phyloP scores from a whole-genome alignment of 352 stramenopile genomes.

The Phytophthora constricta region DNA sequence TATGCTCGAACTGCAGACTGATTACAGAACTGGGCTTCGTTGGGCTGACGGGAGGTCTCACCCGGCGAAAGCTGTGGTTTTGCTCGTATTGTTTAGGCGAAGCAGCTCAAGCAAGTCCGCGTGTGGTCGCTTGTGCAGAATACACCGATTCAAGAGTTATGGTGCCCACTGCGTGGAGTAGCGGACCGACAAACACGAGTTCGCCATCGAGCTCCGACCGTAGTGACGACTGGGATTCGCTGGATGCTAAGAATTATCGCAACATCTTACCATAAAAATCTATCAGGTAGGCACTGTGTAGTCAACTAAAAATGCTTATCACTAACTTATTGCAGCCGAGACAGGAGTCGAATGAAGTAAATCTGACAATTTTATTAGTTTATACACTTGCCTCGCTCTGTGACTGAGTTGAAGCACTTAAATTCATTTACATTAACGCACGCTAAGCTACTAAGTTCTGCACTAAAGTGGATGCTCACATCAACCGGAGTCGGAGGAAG shows the following conservation, averaged over 20 bases:
- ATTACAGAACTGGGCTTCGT: constrained; percentile 39
- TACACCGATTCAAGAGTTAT: constrained; percentile 14
- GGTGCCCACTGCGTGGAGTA: constrained; percentile 26
- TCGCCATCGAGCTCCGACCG: constrained; percentile 25
- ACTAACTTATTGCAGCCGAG: too few relatives aligned
- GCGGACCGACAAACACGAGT: constrained; percentile 17
- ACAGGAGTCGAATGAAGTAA: too few relatives aligned
- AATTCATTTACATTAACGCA: not conserved
- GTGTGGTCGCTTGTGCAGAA: constrained; percentile 31
- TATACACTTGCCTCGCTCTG: too few relatives aligned
- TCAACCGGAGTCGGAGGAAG: constrained; percentile 26
- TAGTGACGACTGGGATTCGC: constrained; percentile 22
- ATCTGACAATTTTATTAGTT: too few relatives aligned
- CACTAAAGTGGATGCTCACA: not conserved
- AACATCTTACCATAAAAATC: constrained; percentile 21
- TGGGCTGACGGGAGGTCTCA: constrained; percentile 12
- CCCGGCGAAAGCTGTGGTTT: constrained; percentile 40
- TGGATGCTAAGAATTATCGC: constrained; percentile 29
- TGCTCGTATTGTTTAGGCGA: constrained; percentile 35
- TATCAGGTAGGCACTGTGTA: too few relatives aligned
- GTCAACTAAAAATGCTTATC: too few relatives aligned
- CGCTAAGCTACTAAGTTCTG: too few relatives aligned
- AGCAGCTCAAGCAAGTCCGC: constrained; percentile 21
- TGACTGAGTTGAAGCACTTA: not conserved
- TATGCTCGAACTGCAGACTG: constrained; percentile 32